A percentile compares a stretch with the other conserved stretches of the same genome.
These are phyloP conservation scores for Stemphylium vesicarium DNA, from an alignment of 2,329 filamentous ascomycete genomes.

Conservation along the genomic window DNA sequence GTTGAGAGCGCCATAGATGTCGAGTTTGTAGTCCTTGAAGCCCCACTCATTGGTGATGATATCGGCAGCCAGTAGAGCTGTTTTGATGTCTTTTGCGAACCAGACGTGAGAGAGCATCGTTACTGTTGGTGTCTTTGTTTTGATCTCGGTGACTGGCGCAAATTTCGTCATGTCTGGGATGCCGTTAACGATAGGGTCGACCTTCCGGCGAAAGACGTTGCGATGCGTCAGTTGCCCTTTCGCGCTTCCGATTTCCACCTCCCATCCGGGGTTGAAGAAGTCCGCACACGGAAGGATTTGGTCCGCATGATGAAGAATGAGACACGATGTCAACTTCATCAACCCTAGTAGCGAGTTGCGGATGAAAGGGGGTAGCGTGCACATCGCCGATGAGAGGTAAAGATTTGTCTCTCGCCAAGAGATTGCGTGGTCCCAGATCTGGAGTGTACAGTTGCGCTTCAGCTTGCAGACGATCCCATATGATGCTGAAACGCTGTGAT, in stretches of 20 bases:
- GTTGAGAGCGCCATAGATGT: slow-evolving; percentile 69
- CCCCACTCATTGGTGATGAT: slow-evolving; percentile 71
- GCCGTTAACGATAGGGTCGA: slow-evolving; percentile 70
- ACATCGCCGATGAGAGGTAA: slow-evolving; percentile 50
- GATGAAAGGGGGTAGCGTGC: slow-evolving; percentile 50
- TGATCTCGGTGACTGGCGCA: slow-evolving; percentile 64
- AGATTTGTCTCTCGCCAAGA: slow-evolving; percentile 63
- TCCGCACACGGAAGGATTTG: slow-evolving; percentile 56
- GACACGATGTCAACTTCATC: slow-evolving; percentile 50
- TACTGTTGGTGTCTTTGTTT: slow-evolving; percentile 65
- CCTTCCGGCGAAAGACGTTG: slow-evolving; percentile 64
- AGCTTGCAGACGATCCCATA: slow-evolving; percentile 69
- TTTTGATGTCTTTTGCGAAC: slow-evolving; percentile 69
- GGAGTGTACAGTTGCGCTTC: slow-evolving; percentile 64
- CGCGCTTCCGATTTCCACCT: slow-evolving; percentile 65
- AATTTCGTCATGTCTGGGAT: slow-evolving; percentile 70
- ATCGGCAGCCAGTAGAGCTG: slow-evolving; percentile 67
- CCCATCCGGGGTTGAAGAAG: slow-evolving; percentile 70
- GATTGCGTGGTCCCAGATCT: slow-evolving; percentile 70
- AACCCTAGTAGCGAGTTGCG: slow-evolving; percentile 49
- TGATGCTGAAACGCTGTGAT: slow-evolving; percentile 66
- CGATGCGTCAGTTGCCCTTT: slow-evolving; percentile 64
- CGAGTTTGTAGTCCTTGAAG: slow-evolving; percentile 68
- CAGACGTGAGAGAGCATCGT: slow-evolving; percentile 70
- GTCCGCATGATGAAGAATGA: slow-evolving; percentile 62